These are phyloP conservation scores for Tetrapisispora phaffii DNA, from an alignment of 805 yeast genomes.

Conservation along the genomic window DNA sequence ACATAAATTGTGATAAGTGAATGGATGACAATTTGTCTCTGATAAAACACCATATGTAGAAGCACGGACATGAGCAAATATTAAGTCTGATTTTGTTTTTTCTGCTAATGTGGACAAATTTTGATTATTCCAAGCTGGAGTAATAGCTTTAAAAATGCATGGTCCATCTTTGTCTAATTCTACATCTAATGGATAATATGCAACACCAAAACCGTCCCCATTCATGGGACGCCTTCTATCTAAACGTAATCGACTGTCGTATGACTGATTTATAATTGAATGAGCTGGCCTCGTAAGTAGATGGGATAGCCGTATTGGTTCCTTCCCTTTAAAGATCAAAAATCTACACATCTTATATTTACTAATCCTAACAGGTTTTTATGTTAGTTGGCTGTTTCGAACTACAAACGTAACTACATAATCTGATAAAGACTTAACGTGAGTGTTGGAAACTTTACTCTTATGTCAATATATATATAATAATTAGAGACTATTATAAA, in stretches of 20 bases:
- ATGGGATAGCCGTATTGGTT: conserved; percentile 77
- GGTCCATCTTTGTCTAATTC: conserved; percentile 59
- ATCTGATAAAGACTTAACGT: too few species aligned
- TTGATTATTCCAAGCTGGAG: conserved; percentile 97
- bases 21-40: conserved; percentile 97
- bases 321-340: conserved; percentile 83
- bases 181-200: conserved; percentile 65
- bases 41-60: conserved; percentile 89
- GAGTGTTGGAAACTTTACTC: too few species aligned
- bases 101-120: conserved; percentile 78
- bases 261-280: conserved; percentile 92
- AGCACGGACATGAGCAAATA: conserved; percentile 94
- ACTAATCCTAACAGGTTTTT: too few species aligned
- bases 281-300: conserved; percentile 91
- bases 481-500: too few species aligned
- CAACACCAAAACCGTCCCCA: conserved; percentile 98
- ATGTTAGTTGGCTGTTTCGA: too few species aligned
- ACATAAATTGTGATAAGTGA: conserved; percentile 75
- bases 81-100: conserved; percentile 73
- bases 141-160: conserved; percentile 87
- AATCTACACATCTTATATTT: conserved; percentile 82
- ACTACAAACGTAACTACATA: too few species aligned
- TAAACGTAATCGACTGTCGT: conserved; percentile 77
- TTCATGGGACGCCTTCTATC: conserved; percentile 88
- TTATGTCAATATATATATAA: too few species aligned